These are phyloP conservation scores for Rubus parviflorus DNA, from an alignment of 306 rosid genomes.

Conservation along the genomic window DNA sequence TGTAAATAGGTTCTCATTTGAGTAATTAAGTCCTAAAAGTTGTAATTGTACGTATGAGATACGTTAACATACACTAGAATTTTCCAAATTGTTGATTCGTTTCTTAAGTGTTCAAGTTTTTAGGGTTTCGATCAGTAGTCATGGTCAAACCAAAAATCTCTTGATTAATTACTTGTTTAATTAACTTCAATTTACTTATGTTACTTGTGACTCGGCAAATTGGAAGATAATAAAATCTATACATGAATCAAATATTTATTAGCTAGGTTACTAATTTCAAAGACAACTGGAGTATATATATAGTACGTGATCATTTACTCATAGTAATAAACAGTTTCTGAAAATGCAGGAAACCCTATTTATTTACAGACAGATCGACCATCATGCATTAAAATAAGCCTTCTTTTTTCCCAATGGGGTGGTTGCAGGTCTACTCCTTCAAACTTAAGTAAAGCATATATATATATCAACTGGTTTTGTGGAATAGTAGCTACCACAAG, in stretches of 20 bases:
- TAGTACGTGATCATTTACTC: background rate
- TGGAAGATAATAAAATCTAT: background rate
- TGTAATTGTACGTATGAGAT: no score
- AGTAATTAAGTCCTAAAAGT: no score
- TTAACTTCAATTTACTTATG: background rate
- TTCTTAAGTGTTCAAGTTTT: background rate
- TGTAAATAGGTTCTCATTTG: no score
- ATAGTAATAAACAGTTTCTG: background rate
- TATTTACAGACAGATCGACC: background rate
- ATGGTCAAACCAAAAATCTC: background rate
- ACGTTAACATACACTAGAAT: no score
- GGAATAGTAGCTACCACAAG: background rate
- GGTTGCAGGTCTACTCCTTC: background rate
- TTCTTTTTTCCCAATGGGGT: background rate
- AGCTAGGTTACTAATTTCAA: background rate
- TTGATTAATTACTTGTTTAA: background rate
- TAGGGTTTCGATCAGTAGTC: background rate
- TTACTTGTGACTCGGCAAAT: no score
- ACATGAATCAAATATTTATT: background rate
- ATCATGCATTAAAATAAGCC: background rate
- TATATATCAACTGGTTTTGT: background rate
- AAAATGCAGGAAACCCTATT: background rate
- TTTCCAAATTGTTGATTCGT: background rate
- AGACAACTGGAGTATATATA: background rate
- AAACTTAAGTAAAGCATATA: background rate